Evolutionary conservation across 495 filamentous ascomycete species (phyloP).

Genomic region (Aspergillus steynii): DNA sequence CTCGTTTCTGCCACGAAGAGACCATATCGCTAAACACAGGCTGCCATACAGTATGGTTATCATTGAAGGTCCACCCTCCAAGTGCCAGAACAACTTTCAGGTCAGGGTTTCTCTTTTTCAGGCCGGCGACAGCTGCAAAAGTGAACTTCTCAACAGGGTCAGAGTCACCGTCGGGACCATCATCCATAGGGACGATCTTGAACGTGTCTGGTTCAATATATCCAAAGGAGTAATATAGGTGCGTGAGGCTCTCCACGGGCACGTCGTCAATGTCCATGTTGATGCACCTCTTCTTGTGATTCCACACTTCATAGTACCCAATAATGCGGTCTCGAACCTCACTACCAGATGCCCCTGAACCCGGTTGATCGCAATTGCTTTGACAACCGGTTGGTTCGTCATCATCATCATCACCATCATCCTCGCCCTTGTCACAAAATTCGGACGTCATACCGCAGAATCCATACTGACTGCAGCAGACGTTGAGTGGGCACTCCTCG

Average conservation of each 20-base stretch:
- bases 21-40: constrained; percentile 21
- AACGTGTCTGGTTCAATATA: constrained; percentile 8
- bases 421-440: constrained; percentile 37
- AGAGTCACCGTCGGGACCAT: not conserved
- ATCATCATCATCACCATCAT: constrained; percentile 10
- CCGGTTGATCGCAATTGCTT: constrained; percentile 10
- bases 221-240: constrained; percentile 10
- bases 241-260: constrained; percentile 12
- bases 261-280: constrained; percentile 7
- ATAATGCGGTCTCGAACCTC: not conserved
- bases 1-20: constrained; percentile 20
- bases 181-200: constrained; percentile 7
- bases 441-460: constrained; percentile 43
- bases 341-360: not conserved
- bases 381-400: constrained; percentile 14
- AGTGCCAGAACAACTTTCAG: constrained; percentile 5
- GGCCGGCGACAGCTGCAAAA: constrained; percentile 1
- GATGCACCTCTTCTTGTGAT: not conserved
- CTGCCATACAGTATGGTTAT: not conserved
- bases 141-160: too few relatives aligned
- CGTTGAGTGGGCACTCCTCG: constrained; percentile 28
- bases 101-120: constrained; percentile 7
- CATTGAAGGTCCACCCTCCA: constrained; percentile 16
- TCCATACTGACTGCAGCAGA: constrained; percentile 30
- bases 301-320: constrained; percentile 17